A percentile compares a stretch with the other conserved stretches of the same genome.
These are phyloP conservation scores for Trichosanthes truncata DNA, from an alignment of 306 rosid genomes.

Conservation along the genomic window DNA sequence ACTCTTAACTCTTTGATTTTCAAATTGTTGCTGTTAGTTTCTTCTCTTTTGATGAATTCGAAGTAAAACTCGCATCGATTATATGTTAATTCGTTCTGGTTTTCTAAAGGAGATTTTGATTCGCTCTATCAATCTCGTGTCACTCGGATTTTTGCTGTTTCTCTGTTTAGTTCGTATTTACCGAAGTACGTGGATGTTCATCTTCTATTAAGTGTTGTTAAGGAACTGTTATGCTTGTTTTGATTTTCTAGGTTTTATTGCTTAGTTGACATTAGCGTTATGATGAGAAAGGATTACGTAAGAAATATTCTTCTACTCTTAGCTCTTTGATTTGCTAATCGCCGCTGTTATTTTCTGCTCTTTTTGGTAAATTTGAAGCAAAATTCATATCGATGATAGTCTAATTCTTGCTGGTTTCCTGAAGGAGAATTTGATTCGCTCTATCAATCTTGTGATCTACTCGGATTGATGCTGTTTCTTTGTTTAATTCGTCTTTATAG, in stretches of 20 bases:
- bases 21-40: not conserved
- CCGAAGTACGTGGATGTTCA: not conserved
- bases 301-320: slow-evolving; percentile 12
- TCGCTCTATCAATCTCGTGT: not conserved
- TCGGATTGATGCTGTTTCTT: not conserved
- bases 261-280: not conserved
- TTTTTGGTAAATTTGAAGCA: not conserved
- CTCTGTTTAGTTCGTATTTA: not conserved
- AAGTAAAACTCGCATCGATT: not conserved
- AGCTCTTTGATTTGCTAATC: not conserved
- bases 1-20: not conserved
- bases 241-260: not conserved
- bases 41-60: not conserved
- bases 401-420: not conserved
- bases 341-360: not conserved
- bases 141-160: not conserved
- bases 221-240: not conserved
- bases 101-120: not conserved
- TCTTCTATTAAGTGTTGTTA: not conserved
- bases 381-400: not conserved
- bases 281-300: not conserved
- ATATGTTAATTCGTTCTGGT: not conserved
- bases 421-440: not conserved
- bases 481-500: not conserved
- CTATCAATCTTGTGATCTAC: not conserved